phyloP scores from a whole-genome alignment of 1,139 yeast genomes.

The Pichia sp. region DNA sequence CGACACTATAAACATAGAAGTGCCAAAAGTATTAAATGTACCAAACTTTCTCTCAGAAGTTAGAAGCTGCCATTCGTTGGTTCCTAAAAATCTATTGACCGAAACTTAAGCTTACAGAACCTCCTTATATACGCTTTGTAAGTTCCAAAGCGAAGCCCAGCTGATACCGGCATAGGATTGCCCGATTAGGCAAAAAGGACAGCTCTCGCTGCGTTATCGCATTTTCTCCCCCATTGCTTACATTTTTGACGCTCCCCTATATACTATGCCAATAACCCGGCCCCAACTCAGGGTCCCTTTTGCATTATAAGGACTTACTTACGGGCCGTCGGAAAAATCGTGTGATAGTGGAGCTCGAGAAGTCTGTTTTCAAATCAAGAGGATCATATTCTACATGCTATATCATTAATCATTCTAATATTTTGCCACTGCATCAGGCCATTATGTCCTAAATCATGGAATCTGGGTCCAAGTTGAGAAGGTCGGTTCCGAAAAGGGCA shows the following conservation, averaged over 20 bases:
- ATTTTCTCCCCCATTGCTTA: not conserved
- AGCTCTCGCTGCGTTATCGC: slow-evolving; percentile 3
- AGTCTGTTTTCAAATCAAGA: not conserved
- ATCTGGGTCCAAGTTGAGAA: slow-evolving; percentile 11
- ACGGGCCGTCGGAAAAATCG: not conserved
- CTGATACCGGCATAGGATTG: slow-evolving; percentile 14
- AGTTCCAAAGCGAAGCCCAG: not conserved
- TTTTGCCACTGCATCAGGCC: not conserved
- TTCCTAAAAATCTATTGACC: not conserved
- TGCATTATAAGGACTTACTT: not conserved
- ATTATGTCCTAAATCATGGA: not conserved
- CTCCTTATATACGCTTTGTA: slow-evolving; percentile 1
- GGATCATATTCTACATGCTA: not conserved
- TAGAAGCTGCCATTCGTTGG: not conserved
- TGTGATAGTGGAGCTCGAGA: not conserved
- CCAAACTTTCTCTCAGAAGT: too few species aligned
- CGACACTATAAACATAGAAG: too few species aligned
- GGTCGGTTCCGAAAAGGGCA: slow-evolving; percentile 29
- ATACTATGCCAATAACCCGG: not conserved
- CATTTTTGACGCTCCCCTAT: not conserved
- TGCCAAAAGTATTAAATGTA: too few species aligned
- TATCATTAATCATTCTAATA: not conserved
- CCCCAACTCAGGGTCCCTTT: not conserved
- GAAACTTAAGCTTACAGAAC: not conserved
- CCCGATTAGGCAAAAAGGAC: slow-evolving; percentile 25